Percentiles rank a stretch among this genome's conserved stretches.
Conservation (phyloP, 2,329 filamentous ascomycete genomes). For the Didymella arachidicola region DNA sequence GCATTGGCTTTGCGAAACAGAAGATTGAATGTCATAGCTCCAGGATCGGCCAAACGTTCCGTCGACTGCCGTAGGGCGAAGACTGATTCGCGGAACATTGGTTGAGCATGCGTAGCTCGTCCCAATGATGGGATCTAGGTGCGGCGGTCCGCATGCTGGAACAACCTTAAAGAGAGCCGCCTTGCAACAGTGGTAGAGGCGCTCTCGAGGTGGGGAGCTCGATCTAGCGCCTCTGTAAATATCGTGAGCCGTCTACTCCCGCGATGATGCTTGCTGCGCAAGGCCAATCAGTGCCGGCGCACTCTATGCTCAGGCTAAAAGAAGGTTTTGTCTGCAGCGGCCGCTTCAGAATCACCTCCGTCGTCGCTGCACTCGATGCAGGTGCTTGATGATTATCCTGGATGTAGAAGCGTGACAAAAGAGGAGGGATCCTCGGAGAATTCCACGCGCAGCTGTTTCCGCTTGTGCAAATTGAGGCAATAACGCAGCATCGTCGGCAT, state of each 20-base stretch:
- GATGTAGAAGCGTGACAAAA: background rate
- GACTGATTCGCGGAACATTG: background rate
- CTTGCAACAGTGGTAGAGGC: constrained; percentile 6
- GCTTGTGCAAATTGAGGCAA: constrained; percentile 1
- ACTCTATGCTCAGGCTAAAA: background rate
- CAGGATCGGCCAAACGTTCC: background rate
- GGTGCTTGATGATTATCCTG: background rate
- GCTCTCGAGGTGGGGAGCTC: constrained; percentile 5
- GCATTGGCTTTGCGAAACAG: background rate
- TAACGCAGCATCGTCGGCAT: background rate
- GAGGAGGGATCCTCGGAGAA: constrained; percentile 6
- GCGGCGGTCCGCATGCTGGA: constrained; percentile 6
- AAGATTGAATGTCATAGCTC: background rate
- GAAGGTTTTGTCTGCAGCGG: constrained; percentile 5
- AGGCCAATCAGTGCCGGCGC: constrained; percentile 1
- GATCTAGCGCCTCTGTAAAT: background rate
- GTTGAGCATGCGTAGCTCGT: background rate
- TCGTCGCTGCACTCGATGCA: constrained; percentile 2
- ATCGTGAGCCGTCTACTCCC: background rate
- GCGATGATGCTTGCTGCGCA: background rate
- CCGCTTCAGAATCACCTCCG: background rate
- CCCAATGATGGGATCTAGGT: constrained; percentile 4
- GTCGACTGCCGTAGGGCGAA: background rate
- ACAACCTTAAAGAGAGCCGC: constrained; percentile 1
- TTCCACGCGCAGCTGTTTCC: background rate